A percentile compares a stretch with the other conserved stretches of the same genome.
phyloP scores from a whole-genome alignment of 371 early-diverging fungal genomes.

The Saksenaea vasiformis region DNA sequence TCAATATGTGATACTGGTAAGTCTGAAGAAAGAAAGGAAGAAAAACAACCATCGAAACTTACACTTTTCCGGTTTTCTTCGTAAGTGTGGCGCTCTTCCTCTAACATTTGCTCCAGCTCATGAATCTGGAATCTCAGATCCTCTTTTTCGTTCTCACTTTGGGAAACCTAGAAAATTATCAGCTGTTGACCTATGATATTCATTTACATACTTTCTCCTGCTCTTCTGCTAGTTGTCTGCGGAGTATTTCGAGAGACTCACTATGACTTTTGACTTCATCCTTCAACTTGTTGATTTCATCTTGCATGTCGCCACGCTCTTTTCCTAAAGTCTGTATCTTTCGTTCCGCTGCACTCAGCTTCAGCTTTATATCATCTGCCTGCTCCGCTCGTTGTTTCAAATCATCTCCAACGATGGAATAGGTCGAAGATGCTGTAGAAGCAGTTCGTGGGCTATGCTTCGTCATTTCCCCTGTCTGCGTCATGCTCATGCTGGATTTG shows the following conservation, averaged over 20 bases:
- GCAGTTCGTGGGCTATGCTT: constrained; percentile 5
- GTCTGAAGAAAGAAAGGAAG: neutral
- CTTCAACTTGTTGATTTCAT: constrained; percentile 14
- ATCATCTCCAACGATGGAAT: constrained; percentile 22
- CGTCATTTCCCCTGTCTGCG: neutral
- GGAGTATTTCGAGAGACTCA: neutral
- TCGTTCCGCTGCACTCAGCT: constrained; percentile 4
- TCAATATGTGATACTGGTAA: constrained; percentile 2
- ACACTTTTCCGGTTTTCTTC: constrained; percentile 41
- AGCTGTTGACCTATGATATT: neutral
- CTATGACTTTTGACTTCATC: constrained; percentile 13
- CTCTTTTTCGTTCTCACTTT: constrained; percentile 32
- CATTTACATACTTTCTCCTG: constrained; percentile 16
- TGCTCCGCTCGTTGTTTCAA: neutral
- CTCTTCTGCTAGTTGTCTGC: constrained; percentile 16
- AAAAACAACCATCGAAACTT: constrained; percentile 7
- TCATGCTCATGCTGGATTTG: constrained; percentile 13
- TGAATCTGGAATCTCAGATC: constrained; percentile 36
- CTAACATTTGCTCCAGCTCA: constrained; percentile 33
- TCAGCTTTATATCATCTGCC: constrained; percentile 6
- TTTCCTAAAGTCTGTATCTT: constrained; percentile 8
- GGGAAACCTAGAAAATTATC: neutral
- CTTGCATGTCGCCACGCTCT: neutral
- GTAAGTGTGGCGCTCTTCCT: constrained; percentile 36
- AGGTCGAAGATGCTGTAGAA: constrained; percentile 15